Conservation (phyloP, 2,329 filamentous ascomycete genomes). For the Diaporthe destruens region DNA sequence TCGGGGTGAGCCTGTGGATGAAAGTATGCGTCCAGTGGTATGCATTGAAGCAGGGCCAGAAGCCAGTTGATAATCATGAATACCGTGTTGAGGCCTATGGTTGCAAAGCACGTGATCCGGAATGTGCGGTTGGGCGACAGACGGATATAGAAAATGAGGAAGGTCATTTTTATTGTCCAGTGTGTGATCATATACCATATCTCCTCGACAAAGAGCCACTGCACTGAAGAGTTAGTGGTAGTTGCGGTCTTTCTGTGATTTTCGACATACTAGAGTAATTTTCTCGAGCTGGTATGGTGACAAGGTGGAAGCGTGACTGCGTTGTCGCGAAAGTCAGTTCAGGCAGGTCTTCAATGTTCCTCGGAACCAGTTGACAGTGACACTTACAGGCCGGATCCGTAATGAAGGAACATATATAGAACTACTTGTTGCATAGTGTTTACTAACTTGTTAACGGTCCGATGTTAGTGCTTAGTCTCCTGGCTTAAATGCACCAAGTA, state of each 20-base stretch:
- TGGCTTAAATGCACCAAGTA: accelerated
- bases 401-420: constrained; percentile 13
- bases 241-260: accelerated
- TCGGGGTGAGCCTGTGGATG: background rate
- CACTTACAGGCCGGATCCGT: constrained; percentile 18
- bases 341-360: too few species aligned
- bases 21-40: constrained; percentile 4
- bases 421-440: constrained; percentile 1
- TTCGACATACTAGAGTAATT: background rate
- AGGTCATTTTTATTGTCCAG: constrained; percentile 27
- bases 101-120: background rate
- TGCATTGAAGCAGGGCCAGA: background rate
- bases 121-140: constrained; percentile 3
- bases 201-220: constrained; percentile 23
- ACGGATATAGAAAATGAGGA: constrained; percentile 14
- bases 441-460: background rate
- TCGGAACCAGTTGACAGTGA: background rate
- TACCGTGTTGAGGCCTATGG: constrained; percentile 1
- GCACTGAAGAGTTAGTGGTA: background rate
- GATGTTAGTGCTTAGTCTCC: background rate
- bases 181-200: constrained; percentile 4
- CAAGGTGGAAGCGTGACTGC: constrained; percentile 5
- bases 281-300: constrained; percentile 15
- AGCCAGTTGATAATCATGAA: constrained; percentile 23
- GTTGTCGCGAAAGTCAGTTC: background rate